These are phyloP conservation scores for Yamadazyma conglobata DNA, from an alignment of 1,139 yeast genomes.

Conservation along the genomic window DNA sequence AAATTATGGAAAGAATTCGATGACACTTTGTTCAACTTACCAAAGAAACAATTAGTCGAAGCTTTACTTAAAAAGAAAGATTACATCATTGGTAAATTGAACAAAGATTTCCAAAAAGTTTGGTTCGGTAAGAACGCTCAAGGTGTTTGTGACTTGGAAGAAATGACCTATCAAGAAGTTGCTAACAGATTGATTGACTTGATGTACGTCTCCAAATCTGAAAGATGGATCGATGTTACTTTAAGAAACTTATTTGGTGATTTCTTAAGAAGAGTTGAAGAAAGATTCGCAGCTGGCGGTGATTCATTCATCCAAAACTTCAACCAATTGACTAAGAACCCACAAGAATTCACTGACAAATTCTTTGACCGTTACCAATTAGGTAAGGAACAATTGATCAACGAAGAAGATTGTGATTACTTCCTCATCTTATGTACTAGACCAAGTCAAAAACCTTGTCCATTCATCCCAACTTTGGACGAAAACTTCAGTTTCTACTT, in stretches of 20 bases:
- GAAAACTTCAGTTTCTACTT: slow-evolving; percentile 93
- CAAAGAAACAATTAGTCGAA: slow-evolving; percentile 83
- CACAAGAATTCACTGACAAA: slow-evolving; percentile 55
- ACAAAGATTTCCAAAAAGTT: slow-evolving; percentile 95
- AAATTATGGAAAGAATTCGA: slow-evolving; percentile 96
- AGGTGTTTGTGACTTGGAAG: slow-evolving; percentile 89
- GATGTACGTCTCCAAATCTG: slow-evolving; percentile 75
- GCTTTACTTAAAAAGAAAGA: slow-evolving; percentile 81
- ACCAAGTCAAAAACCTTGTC: slow-evolving; percentile 94
- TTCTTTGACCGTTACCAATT: slow-evolving; percentile 68
- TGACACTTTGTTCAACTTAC: slow-evolving; percentile 85
- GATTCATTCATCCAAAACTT: slow-evolving; percentile 73
- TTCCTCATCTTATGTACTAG: slow-evolving; percentile 81
- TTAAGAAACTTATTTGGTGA: slow-evolving; percentile 86
- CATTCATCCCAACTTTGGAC: slow-evolving; percentile 93
- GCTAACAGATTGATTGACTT: slow-evolving; percentile 84
- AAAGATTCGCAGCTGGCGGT: slow-evolving; percentile 66
- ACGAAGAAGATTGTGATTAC: slow-evolving; percentile 93
- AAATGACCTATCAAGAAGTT: slow-evolving; percentile 94
- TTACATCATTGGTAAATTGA: slow-evolving; percentile 78
- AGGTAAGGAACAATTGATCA: slow-evolving; percentile 77
- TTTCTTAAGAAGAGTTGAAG: slow-evolving; percentile 90
- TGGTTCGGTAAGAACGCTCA: slow-evolving; percentile 83
- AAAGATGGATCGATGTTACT: slow-evolving; percentile 84
- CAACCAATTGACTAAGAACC: slow-evolving; percentile 58